A percentile compares a stretch with the other conserved stretches of the same genome.
phyloP scores from a whole-genome alignment of 306 rosid species.

The Fragaria vesca region DNA sequence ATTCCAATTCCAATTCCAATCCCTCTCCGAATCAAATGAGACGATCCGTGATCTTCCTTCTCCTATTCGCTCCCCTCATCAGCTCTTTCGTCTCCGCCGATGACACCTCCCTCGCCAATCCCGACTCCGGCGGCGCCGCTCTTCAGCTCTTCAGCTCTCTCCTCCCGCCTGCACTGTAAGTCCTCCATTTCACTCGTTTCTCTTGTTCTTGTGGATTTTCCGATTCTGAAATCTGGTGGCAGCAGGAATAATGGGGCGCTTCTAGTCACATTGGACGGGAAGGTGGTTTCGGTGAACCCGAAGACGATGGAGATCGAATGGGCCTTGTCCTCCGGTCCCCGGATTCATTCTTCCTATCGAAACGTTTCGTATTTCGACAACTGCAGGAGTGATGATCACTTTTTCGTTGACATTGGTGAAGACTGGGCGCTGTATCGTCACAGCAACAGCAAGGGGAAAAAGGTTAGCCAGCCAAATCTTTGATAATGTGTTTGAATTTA shows the following conservation, averaged over 20 bases:
- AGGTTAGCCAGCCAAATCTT: background rate
- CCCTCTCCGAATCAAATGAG: slow-evolving; percentile 14
- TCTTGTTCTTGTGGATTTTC: background rate
- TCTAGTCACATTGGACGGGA: slow-evolving; percentile 24
- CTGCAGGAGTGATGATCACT: background rate
- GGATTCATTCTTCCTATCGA: slow-evolving; percentile 28
- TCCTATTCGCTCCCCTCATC: slow-evolving; percentile 16
- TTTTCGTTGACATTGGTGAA: slow-evolving; percentile 21
- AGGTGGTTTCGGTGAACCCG: background rate
- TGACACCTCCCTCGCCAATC: slow-evolving; percentile 12
- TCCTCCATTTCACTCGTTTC: background rate
- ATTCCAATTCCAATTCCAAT: background rate
- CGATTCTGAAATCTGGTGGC: background rate
- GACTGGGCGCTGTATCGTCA: slow-evolving; percentile 23
- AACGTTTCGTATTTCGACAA: background rate
- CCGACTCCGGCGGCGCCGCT: background rate
- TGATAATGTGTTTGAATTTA: background rate
- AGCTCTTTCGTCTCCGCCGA: slow-evolving; percentile 15
- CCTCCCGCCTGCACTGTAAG: slow-evolving; percentile 25
- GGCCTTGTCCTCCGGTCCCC: slow-evolving; percentile 22
- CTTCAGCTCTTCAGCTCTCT: slow-evolving; percentile 20
- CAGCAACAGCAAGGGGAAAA: slow-evolving; percentile 7
- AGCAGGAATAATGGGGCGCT: slow-evolving; percentile 23
- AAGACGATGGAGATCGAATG: slow-evolving; percentile 12
- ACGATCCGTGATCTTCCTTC: slow-evolving; percentile 18